Evolutionary conservation across 768 basidiomycete genomes (phyloP), one percentile per base, ranked within the genome.

Genomic region (Amanita phalloides): DNA sequence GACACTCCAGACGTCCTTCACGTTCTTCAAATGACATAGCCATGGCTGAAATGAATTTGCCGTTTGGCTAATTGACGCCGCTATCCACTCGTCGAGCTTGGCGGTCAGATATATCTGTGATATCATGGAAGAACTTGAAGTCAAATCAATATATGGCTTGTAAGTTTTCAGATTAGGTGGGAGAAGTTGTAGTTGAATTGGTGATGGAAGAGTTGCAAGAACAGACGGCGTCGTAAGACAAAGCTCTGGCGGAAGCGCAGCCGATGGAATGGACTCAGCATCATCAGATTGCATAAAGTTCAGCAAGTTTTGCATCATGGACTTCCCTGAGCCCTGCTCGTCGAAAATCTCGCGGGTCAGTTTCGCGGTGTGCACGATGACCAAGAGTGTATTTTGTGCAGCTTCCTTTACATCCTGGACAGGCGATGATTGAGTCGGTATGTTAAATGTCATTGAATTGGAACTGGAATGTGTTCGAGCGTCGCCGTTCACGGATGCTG

Each of bases 111-210:
- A 62, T 1, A 64, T 57, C 41, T 69, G 70, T 3, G 76, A 64
- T 21, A 83, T 64, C 2, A 71, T 70, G 14, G 81, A 72, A 3
- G 80, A 77, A 0, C 79, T 64, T 0, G 87, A 81, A 7, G 73
- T 68, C 5, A 83, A 67, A 58, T 92, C 85, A 54, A 95, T 78
- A 63, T 89, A 94, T 7, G 93, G 93, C 58, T 83, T 88, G 65
- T 93, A 96, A 4, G 77, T 74, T 56, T 76, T 77, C 54, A 97
- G 76, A 53, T 71, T 76, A 1, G 71, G 60, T 0, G 92, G 90
- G 0, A 97, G 75, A 49, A 90, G 75, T 13, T 82, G 76, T 55
- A 93, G 81, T 56, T 92, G 87, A 23, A 86, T 80, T 0, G 90
- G 86, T 0, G 93, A 92, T 0, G 91, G 91, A 21, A 95, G 74